Evolutionary conservation across 768 basidiomycete species (phyloP), one percentile per base, ranked within the genome.

Genomic region (Suillus decipiens): DNA sequence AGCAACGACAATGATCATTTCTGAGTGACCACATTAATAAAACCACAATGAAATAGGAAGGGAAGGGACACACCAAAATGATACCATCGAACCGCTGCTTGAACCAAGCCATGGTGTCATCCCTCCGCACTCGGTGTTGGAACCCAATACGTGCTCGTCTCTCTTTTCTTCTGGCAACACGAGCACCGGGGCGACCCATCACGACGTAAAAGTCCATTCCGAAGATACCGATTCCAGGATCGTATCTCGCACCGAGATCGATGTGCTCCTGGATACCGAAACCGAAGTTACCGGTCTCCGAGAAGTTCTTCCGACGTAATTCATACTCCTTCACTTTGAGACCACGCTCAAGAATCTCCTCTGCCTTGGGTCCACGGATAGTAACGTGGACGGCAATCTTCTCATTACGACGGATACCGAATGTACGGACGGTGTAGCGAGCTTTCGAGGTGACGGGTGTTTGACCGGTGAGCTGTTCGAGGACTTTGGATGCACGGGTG

Each of bases 321-420:
- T 99, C 97, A 85, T 99, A 99, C 82, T 99, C 97, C 87, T 99
- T 99, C 74, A 99, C 97, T 80, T 99, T 99, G 78, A 99, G 85
- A 53, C 95, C 96, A 71, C 96, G 93, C 84, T 99, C 96, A 71
- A 99, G 84, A 76, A 99, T 98, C 79, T 99, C 96, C 86, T 99
- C 96, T 42, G 96, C 96, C 82, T 99, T 99, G 70, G 96, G 96
- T 34, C 96, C 96, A 71, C 96, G 93, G 82, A 99, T 97, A 76
- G 96, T 99, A 73, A 96, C 95, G 80, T 96, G 95, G 68, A 93
- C 93, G 56, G 96, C 96, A 77, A 99, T 99, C 87, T 99, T 99
- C 83, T 99, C 96, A 85, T 99, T 99, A 82, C 97, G 93, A 78
- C 97, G 92, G 86, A 99, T 99, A 74, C 93, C 92, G 83, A 99